These are phyloP conservation scores for Globisporangium cystogenes DNA, from an alignment of 352 stramenopile species.

Conservation along the genomic window DNA sequence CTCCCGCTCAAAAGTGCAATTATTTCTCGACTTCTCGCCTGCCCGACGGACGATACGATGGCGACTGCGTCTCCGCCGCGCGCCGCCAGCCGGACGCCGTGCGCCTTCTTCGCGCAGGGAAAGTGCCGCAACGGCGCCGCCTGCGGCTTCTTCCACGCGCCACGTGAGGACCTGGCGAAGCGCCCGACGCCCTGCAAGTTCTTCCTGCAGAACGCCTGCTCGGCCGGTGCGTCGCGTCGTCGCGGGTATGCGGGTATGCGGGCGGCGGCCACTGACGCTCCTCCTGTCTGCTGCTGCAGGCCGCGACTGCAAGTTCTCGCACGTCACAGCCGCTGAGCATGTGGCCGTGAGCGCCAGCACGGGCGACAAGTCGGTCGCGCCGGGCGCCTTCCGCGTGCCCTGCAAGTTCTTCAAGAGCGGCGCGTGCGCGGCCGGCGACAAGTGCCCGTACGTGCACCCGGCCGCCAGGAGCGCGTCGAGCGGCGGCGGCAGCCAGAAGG, in stretches of 20 bases:
- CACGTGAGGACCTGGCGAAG: constrained; percentile 27
- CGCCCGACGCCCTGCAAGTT: constrained; percentile 61
- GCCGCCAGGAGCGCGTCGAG: constrained; percentile 13
- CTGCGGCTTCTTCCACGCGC: constrained; percentile 64
- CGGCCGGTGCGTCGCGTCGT: constrained; percentile 18
- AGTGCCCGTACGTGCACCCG: constrained; percentile 62
- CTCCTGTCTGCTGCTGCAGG: constrained; percentile 9
- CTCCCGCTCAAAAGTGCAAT: no score
- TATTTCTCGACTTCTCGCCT: no score
- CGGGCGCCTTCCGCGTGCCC: constrained; percentile 38
- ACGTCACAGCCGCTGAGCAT: constrained; percentile 20
- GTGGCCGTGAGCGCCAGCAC: constrained; percentile 31
- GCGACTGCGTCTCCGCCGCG: constrained; percentile 6
- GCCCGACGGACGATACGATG: no score
- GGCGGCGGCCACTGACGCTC: no score
- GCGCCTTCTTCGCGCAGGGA: constrained; percentile 59
- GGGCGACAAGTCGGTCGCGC: constrained; percentile 33
- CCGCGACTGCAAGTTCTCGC: constrained; percentile 63
- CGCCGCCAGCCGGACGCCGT: constrained; percentile 22
- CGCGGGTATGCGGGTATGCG: no score
- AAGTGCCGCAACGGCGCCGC: constrained; percentile 63
- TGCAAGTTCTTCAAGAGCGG: constrained; percentile 76
- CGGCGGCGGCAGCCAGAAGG: constrained; percentile 8
- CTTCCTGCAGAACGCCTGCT: constrained; percentile 62
- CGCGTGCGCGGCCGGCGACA: constrained; percentile 52